Percentiles rank a stretch among this genome's conserved stretches.
Evolutionary conservation across 2,329 filamentous ascomycete genomes (phyloP).

Genomic region (Ploettnerulaceae sp.): DNA sequence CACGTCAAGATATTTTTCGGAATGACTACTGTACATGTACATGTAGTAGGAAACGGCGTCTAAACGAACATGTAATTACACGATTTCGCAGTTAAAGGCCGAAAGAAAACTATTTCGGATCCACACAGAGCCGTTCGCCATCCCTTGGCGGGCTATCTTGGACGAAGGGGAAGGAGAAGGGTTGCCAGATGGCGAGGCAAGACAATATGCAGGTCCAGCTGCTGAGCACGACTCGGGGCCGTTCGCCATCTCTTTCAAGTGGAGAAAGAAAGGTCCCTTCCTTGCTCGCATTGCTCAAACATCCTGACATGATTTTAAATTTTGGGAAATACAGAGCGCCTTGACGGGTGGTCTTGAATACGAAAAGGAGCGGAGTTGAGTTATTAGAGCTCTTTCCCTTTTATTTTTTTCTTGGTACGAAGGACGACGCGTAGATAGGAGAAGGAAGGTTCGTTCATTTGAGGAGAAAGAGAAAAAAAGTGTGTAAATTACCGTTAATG

Average conservation of each 20-base stretch:
- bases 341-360: conserved; percentile 7
- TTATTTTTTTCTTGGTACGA: no score
- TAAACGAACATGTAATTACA: no score
- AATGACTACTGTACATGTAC: no score
- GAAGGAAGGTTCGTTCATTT: no score
- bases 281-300: conserved; percentile 11
- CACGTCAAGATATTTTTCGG: no score
- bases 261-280: conserved; percentile 2
- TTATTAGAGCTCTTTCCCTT: no score
- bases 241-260: no score
- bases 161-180: conserved; percentile 2
- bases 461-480: no score
- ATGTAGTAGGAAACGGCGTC: no score
- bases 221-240: conserved; percentile 1
- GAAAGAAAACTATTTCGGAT: conserved; percentile 2
- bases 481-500: no score
- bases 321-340: conserved; percentile 12
- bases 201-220: conserved; percentile 15
- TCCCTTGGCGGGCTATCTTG: conserved; percentile 1
- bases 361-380: conserved; percentile 1
- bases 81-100: neutral
- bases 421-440: neutral
- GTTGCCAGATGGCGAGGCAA: conserved; percentile 3
- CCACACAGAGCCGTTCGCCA: conserved; percentile 1
- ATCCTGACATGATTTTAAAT: conserved; percentile 11